These are phyloP conservation scores for Rutstroemia sp. DNA, from an alignment of 2,329 filamentous ascomycete genomes.

Conservation along the genomic window DNA sequence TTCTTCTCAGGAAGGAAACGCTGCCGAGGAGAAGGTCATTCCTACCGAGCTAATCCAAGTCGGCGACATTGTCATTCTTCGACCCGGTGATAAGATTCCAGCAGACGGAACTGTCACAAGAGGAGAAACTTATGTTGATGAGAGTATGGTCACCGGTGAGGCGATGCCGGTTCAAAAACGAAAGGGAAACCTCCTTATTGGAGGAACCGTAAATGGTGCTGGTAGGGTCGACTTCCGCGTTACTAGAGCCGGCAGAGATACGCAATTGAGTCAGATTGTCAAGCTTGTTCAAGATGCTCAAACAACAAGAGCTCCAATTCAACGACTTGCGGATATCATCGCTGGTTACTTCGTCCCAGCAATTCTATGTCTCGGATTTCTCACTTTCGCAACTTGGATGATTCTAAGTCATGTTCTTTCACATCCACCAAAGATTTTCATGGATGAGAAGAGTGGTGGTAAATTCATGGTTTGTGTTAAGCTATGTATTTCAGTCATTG, in stretches of 20 bases:
- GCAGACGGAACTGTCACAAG: slow-evolving; percentile 82
- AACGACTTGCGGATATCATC: slow-evolving; percentile 81
- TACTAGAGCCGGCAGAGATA: slow-evolving; percentile 86
- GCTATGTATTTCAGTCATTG: slow-evolving; percentile 96
- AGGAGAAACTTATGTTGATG: slow-evolving; percentile 89
- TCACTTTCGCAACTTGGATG: slow-evolving; percentile 92
- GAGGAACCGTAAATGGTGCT: slow-evolving; percentile 90
- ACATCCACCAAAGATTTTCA: slow-evolving; percentile 83
- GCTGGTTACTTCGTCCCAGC: slow-evolving; percentile 91
- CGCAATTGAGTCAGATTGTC: slow-evolving; percentile 95
- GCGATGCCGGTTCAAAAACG: slow-evolving; percentile 91
- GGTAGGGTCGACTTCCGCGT: slow-evolving; percentile 89
- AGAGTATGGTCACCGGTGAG: slow-evolving; percentile 98
- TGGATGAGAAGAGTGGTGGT: slow-evolving; percentile 72
- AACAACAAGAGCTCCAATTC: slow-evolving; percentile 88
- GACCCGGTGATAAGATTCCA: slow-evolving; percentile 93
- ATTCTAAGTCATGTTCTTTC: slow-evolving; percentile 78
- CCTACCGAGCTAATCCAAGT: slow-evolving; percentile 92
- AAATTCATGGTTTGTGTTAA: slow-evolving; percentile 96
- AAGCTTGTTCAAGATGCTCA: slow-evolving; percentile 97
- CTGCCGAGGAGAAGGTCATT: slow-evolving; percentile 76
- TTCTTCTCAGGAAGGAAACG: slow-evolving; percentile 42
- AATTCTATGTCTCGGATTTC: slow-evolving; percentile 75
- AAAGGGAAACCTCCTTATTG: slow-evolving; percentile 72
- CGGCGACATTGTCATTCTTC: slow-evolving; percentile 85